A percentile compares a stretch with the other conserved stretches of the same genome.
phyloP scores from a whole-genome alignment of 495 filamentous ascomycete species.

The Penicillium mononematosum region DNA sequence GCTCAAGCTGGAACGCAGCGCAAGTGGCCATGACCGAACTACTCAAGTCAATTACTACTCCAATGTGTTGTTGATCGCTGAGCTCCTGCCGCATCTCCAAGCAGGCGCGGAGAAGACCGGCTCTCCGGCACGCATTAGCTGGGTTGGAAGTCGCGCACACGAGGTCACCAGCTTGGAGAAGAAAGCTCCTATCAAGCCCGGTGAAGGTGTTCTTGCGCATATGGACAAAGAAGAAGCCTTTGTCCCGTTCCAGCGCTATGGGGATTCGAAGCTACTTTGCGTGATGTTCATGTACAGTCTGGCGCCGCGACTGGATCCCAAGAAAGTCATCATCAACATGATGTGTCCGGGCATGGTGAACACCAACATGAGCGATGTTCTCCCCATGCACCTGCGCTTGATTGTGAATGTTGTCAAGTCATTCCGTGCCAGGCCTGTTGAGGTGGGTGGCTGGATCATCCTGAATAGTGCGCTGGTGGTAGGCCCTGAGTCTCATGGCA shows the following conservation, averaged over 20 bases:
- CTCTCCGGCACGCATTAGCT: slow-evolving; percentile 28
- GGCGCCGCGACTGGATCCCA: slow-evolving; percentile 20
- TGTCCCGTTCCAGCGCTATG: slow-evolving; percentile 22
- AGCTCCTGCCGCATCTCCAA: slow-evolving; percentile 35
- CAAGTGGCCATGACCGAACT: slow-evolving; percentile 31
- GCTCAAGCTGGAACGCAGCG: slow-evolving; percentile 21
- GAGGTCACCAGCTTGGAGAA: slow-evolving; percentile 15
- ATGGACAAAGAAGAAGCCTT: slow-evolving; percentile 25
- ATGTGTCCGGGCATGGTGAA: slow-evolving; percentile 25
- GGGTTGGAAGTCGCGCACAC: slow-evolving; percentile 34
- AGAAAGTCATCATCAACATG: slow-evolving; percentile 25
- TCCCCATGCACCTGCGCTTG: neutral
- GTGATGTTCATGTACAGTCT: slow-evolving; percentile 33
- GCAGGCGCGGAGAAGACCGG: slow-evolving; percentile 19
- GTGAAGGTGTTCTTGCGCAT: slow-evolving; percentile 24
- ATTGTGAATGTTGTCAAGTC: neutral
- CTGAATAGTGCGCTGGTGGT: neutral
- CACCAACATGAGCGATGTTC: slow-evolving; percentile 14
- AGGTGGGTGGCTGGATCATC: neutral
- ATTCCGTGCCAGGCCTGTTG: neutral
- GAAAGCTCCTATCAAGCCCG: slow-evolving; percentile 8
- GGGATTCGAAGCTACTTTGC: slow-evolving; percentile 32
- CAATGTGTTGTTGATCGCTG: slow-evolving; percentile 30
- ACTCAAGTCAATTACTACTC: slow-evolving; percentile 39
- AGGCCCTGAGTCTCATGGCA: neutral